phyloP scores from a whole-genome alignment of 257 asterid genomes.

The Penstemon eatonii region DNA sequence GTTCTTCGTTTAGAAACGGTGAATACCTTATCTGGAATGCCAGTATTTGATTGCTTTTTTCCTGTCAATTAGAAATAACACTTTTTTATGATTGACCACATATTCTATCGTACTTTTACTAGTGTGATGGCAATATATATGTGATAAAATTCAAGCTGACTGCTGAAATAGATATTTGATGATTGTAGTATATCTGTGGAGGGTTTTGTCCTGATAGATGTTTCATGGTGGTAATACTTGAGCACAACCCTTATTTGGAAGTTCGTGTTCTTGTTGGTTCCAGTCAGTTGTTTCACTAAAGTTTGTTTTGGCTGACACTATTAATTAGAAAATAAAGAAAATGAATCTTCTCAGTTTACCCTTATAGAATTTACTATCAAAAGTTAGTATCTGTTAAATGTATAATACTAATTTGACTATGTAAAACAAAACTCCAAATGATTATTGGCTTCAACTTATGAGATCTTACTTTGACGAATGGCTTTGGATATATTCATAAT shows the following conservation, averaged over 20 bases:
- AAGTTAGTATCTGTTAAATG: background rate
- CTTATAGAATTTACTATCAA: background rate
- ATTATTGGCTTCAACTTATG: background rate
- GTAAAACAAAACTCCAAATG: background rate
- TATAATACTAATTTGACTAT: background rate
- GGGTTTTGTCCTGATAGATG: background rate
- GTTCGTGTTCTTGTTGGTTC: background rate
- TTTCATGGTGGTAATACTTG: background rate
- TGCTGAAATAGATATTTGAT: background rate
- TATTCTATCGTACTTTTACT: background rate
- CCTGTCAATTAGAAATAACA: background rate
- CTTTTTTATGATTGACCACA: slow-evolving; percentile 7
- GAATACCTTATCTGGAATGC: slow-evolving; percentile 29
- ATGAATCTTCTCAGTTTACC: background rate
- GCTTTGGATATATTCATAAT: background rate
- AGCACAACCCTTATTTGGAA: too few species aligned
- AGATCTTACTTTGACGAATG: background rate
- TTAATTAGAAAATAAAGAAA: background rate
- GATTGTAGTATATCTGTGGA: background rate
- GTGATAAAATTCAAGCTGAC: background rate
- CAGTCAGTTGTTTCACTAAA: background rate
- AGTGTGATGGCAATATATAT: slow-evolving; percentile 11
- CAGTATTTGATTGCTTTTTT: slow-evolving; percentile 14
- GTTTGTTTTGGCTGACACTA: background rate
- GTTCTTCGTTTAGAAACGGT: slow-evolving; percentile 99